Evolutionary conservation across 2,329 filamentous ascomycete species (phyloP).

Genomic region (Hymenoscyphus salicellus): DNA sequence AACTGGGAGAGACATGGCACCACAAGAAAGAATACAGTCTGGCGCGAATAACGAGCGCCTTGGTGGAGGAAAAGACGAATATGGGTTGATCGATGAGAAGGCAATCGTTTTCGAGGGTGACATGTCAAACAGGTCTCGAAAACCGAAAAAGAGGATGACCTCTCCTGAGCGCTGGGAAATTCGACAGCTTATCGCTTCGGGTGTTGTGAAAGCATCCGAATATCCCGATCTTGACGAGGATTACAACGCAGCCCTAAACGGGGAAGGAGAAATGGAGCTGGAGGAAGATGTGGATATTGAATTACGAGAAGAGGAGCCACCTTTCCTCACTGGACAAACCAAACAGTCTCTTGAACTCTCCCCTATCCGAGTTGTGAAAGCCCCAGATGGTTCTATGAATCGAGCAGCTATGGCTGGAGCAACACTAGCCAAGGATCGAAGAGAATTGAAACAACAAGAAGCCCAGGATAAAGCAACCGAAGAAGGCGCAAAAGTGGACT

Average conservation of each 20-base stretch:
- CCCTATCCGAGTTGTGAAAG: conserved; percentile 94
- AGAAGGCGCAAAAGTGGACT: conserved; percentile 72
- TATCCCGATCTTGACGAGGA: conserved; percentile 95
- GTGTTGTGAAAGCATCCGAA: conserved; percentile 86
- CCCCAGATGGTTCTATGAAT: conserved; percentile 96
- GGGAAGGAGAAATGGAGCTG: conserved; percentile 83
- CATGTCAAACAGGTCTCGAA: conserved; percentile 49
- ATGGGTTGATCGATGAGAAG: conserved; percentile 47
- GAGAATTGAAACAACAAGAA: conserved; percentile 86
- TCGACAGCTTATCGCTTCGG: conserved; percentile 90
- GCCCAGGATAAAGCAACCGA: conserved; percentile 73
- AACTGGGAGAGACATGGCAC: conserved; percentile 78
- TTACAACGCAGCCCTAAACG: conserved; percentile 81
- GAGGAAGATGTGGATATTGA: conserved; percentile 98
- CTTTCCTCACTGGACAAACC: conserved; percentile 92
- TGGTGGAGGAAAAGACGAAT: conserved; percentile 62
- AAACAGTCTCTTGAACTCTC: conserved; percentile 94
- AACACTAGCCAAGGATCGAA: conserved; percentile 80
- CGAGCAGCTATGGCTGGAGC: conserved; percentile 93
- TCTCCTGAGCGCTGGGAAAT: conserved; percentile 98
- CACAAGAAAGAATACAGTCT: conserved; percentile 74
- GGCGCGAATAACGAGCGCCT: conserved; percentile 87
- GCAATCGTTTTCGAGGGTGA: conserved; percentile 64
- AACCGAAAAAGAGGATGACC: conserved; percentile 86
- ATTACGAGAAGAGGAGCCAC: conserved; percentile 91